Conservation (phyloP, 805 yeast species). For the Lipomyces spencermartinsiae region DNA sequence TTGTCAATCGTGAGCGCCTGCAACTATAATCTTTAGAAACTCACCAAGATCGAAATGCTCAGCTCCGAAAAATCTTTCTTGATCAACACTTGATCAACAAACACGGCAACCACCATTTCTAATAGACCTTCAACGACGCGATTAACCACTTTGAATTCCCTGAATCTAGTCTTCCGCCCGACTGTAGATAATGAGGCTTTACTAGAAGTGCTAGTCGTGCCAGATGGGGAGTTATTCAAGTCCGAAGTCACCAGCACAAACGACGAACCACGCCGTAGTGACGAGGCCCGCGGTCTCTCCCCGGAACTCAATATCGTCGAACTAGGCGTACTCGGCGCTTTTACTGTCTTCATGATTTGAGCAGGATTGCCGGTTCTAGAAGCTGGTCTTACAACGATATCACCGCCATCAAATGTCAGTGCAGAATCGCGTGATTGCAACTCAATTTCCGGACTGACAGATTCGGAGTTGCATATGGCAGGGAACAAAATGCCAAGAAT, state of each 20-base stretch:
- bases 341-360: constrained; percentile 32
- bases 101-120: constrained; percentile 39
- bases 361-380: constrained; percentile 28
- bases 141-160: constrained; percentile 33
- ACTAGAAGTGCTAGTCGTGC: background rate
- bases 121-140: constrained; percentile 37
- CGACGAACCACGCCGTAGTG: constrained; percentile 36
- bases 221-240: background rate
- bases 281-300: constrained; percentile 33
- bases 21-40: background rate
- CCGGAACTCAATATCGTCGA: constrained; percentile 4
- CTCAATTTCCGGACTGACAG: constrained; percentile 37
- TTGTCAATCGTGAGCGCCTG: background rate
- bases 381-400: constrained; percentile 32
- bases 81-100: constrained; percentile 37
- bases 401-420: constrained; percentile 34
- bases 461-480: constrained; percentile 34
- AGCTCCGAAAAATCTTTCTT: constrained; percentile 39
- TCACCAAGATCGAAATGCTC: constrained; percentile 29
- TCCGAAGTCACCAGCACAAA: constrained; percentile 36
- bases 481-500: constrained; percentile 37
- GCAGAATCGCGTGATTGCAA: constrained; percentile 33
- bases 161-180: constrained; percentile 9
- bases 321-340: constrained; percentile 10
- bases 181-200: constrained; percentile 9